phyloP scores from a whole-genome alignment of 169 alveolate genomes.

The Fabrea salina region DNA sequence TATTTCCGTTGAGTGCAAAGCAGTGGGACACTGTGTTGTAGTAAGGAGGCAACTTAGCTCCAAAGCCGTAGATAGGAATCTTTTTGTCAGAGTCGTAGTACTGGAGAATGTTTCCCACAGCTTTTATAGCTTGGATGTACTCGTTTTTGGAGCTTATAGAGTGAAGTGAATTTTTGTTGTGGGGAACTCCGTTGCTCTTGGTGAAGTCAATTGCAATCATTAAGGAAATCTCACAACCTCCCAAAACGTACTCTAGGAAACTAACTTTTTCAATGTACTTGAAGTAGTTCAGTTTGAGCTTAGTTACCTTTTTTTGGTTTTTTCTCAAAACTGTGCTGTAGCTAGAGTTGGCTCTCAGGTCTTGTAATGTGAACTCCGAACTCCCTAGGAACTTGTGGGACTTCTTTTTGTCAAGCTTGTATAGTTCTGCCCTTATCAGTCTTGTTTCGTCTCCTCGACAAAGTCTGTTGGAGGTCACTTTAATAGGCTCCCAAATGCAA shows the following conservation, averaged over 20 bases:
- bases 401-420: slow-evolving; percentile 30
- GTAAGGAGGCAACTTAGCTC: slow-evolving; percentile 66
- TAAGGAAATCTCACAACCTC: slow-evolving; percentile 76
- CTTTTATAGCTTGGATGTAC: slow-evolving; percentile 67
- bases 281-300: not conserved
- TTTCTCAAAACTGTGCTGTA: slow-evolving; percentile 16
- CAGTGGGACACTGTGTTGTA: slow-evolving; percentile 66
- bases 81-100: slow-evolving; percentile 74
- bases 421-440: slow-evolving; percentile 27
- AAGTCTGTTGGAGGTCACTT: slow-evolving; percentile 14
- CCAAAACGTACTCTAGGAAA: slow-evolving; percentile 75
- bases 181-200: slow-evolving; percentile 63
- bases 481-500: slow-evolving; percentile 32
- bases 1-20: slow-evolving; percentile 77
- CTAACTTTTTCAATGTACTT: slow-evolving; percentile 43
- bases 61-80: slow-evolving; percentile 84
- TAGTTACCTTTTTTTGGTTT: slow-evolving; percentile 8
- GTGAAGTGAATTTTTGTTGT: slow-evolving; percentile 53
- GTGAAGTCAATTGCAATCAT: slow-evolving; percentile 80
- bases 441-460: slow-evolving; percentile 44
- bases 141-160: slow-evolving; percentile 40
- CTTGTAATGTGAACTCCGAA: slow-evolving; percentile 8
- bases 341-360: slow-evolving; percentile 34
- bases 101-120: slow-evolving; percentile 66
- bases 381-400: slow-evolving; percentile 14